Evolutionary conservation across 805 yeast species (phyloP), one percentile per base, ranked within the genome.

Genomic region (Saccharomycopsis sp.): DNA sequence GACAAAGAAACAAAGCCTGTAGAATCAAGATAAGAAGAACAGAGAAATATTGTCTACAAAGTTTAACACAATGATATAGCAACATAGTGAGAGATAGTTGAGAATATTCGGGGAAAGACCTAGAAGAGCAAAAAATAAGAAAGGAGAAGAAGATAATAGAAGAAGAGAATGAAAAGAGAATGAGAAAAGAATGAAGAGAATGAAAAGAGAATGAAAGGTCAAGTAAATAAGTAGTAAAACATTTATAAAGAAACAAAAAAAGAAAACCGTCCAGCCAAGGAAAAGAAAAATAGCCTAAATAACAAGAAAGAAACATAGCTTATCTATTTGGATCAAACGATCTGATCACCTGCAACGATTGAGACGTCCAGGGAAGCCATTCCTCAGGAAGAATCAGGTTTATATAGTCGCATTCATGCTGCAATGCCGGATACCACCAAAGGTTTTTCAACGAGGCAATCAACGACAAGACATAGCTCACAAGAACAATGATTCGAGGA

Each of bases 401-500:
- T 3, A 57, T 9, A 5, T 57, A 57, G 2, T 48, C 48, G 23
- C 29, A 21, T 20, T 47, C 52, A 1, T 24, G 23, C 12, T n/a
- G 24, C 34, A 57, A 37, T 18, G 48, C 21, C 7, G 48, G 37
- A 41, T 53, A 48, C 56, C 56, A 57, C 57, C 57, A 57, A 47
- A 57, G 21, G 41, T 50, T 37, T 15, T 29, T 24, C 14, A 57
- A 16, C 5, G 50, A 34, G 7, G 53, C 20, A 34, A 53, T 24
- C 18, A 53, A 57, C 7, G 57, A 29, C 8, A 48, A 21, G 20
- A 46, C 55, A 52, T 57, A 57, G 16, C 50, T 40, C 5, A 57
- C 15, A 9, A 57, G 24, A 14, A 57, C 24, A 20, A 57, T 16
- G 2, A 50, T 24, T 18, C 60, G 20, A 1, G 60, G 60, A 29